Evolutionary conservation across 2,329 filamentous ascomycete genomes (phyloP), one percentile per base, ranked within the genome.

Genomic region (Xylariaceae sp.): DNA sequence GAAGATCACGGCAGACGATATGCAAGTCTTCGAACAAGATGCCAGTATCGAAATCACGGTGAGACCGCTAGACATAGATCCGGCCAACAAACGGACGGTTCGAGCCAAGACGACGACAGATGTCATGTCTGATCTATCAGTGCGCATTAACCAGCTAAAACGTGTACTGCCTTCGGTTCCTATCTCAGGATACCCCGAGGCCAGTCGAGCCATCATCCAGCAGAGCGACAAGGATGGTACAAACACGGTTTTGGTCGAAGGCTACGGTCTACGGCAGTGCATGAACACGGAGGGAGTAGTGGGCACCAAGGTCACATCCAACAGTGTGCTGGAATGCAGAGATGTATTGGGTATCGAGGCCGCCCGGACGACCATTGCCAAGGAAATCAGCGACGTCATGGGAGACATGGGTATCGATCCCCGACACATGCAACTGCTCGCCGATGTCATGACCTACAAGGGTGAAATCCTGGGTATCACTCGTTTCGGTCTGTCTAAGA

Each of bases 381-480:
- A 83, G 51, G 94, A 99, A 77, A 97, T 99, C 69, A 83, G 82
- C 56, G 81, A 82, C 55, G 94, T 97, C 71, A 99, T 97, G 92
- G 85, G 85, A 42, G 86, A 88, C 72, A 97, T 99, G 92, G 87
- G 85, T 74, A 97, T 99, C 69, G 94, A 99, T 75, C 93, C 92
- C 50, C 89, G 94, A 58, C 94, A 99, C 77, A 97, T 99, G 92
- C 89, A 97, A 73, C 83, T 99, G 15, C 84, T 99, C 1, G 93
- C 94, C 9, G 94, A 99, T 70, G 92, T 97, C 56, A 99, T 99
- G 94, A 97, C 94, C 0, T 97, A 93, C 82, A 97, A 97, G 78
- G 94, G 94, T 54, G 93, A 97, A 67, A 90, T 99, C 0, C 82
- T 97, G 15, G 94, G 94, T 55, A 99, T 99, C 72, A 99, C 94